Conservation (phyloP, 768 basidiomycete genomes). For the Psilocybe tampanensis region DNA sequence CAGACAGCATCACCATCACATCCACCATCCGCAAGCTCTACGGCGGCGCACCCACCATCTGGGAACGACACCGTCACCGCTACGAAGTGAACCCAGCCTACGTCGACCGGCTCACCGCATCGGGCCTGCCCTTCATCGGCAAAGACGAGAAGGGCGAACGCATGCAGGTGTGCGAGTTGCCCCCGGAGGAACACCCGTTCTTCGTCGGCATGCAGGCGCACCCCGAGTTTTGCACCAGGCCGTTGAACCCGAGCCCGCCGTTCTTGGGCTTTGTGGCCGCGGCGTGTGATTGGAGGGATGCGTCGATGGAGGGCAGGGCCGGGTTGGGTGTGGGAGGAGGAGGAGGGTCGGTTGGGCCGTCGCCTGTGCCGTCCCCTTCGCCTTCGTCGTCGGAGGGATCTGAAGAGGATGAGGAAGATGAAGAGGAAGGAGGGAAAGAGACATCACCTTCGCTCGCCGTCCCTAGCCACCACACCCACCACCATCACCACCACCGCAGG, state of each 20-base stretch:
- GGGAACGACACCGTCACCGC: constrained; percentile 96
- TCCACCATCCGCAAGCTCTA: constrained; percentile 71
- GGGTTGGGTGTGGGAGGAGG: background rate
- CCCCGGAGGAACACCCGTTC: constrained; percentile 89
- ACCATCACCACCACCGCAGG: background rate
- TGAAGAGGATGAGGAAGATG: background rate
- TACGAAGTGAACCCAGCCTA: constrained; percentile 94
- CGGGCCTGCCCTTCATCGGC: constrained; percentile 71
- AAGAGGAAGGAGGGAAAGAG: no score
- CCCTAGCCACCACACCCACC: no score
- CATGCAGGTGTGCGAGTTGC: constrained; percentile 94
- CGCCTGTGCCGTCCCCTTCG: background rate
- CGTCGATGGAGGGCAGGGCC: background rate
- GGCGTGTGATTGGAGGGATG: constrained; percentile 37
- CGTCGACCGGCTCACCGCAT: constrained; percentile 67
- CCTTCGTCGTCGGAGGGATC: background rate
- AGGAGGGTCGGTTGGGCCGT: background rate
- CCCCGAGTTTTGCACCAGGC: constrained; percentile 98
- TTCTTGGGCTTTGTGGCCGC: constrained; percentile 97
- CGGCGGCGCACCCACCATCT: constrained; percentile 77
- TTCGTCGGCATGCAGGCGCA: constrained; percentile 96
- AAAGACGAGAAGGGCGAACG: constrained; percentile 96
- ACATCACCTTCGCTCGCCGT: background rate
- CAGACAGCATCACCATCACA: background rate
- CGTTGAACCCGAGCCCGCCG: constrained; percentile 94